phyloP scores from a whole-genome alignment of 805 yeast genomes.

The Yamadazyma takamatsuzukensis region DNA sequence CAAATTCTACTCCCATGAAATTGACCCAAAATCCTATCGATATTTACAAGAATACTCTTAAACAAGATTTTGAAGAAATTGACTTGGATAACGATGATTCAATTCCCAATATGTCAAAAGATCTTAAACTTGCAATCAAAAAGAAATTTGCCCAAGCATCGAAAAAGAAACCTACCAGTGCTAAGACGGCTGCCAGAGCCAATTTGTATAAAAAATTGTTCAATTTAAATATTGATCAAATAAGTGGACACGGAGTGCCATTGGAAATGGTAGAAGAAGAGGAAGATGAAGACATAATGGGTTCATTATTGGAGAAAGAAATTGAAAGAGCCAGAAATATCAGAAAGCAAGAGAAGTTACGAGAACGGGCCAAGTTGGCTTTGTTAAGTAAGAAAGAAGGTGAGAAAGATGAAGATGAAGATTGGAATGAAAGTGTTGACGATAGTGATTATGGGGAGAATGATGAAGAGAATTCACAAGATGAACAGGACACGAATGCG shows the following conservation, averaged over 20 bases:
- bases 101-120: conserved; percentile 10
- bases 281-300: conserved; percentile 43
- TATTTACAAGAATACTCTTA: conserved; percentile 30
- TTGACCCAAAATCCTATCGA: conserved; percentile 28
- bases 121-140: conserved; percentile 6
- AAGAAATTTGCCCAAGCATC: conserved; percentile 5
- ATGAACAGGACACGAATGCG: conserved; percentile 17
- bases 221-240: conserved; percentile 39
- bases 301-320: conserved; percentile 46
- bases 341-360: conserved; percentile 39
- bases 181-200: background rate
- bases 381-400: conserved; percentile 18
- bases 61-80: conserved; percentile 15
- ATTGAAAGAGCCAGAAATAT: conserved; percentile 45
- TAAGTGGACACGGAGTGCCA: conserved; percentile 17
- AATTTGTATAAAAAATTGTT: conserved; percentile 8
- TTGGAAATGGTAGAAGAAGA: conserved; percentile 31
- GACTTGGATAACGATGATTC: conserved; percentile 8
- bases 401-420: conserved; percentile 14
- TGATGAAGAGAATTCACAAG: conserved; percentile 13
- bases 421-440: conserved; percentile 16
- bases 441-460: conserved; percentile 18
- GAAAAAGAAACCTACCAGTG: conserved; percentile 1
- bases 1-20: conserved; percentile 5
- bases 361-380: conserved; percentile 34